Conservation (phyloP, 495 filamentous ascomycete genomes). For the Penicillium parvum region DNA sequence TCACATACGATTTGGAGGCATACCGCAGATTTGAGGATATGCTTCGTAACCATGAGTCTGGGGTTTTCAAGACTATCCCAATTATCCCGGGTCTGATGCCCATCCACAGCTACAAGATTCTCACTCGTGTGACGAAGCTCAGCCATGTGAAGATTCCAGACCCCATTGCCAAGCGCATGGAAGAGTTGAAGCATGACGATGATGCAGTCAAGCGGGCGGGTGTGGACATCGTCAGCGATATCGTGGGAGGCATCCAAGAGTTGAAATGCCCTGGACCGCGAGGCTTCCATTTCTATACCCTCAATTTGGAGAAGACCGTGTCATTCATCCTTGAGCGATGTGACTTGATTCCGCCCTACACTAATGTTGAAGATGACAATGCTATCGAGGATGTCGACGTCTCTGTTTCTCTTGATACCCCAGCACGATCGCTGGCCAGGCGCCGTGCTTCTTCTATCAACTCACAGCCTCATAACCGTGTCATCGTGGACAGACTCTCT, state of each 20-base stretch:
- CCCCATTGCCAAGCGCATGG: constrained; percentile 63
- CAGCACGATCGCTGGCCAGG: constrained; percentile 25
- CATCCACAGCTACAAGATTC: constrained; percentile 93
- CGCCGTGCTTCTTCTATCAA: constrained; percentile 50
- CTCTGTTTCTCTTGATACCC: constrained; percentile 30
- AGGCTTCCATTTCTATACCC: constrained; percentile 96
- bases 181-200: constrained; percentile 81
- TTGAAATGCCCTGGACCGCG: constrained; percentile 53
- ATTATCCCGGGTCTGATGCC: constrained; percentile 98
- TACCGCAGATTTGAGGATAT: constrained; percentile 74
- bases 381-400: constrained; percentile 44
- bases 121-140: constrained; percentile 91
- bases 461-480: constrained; percentile 68
- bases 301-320: constrained; percentile 95
- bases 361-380: constrained; percentile 25
- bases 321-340: constrained; percentile 86
- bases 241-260: constrained; percentile 55
- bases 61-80: constrained; percentile 78
- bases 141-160: constrained; percentile 79
- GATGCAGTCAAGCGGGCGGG: constrained; percentile 72
- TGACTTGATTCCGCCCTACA: constrained; percentile 66
- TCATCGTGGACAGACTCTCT: constrained; percentile 63
- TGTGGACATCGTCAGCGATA: constrained; percentile 45
- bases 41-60: constrained; percentile 77
- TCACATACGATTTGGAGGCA: constrained; percentile 86